phyloP scores from a whole-genome alignment of 805 yeast species.

The Starmerella etchellsii region DNA sequence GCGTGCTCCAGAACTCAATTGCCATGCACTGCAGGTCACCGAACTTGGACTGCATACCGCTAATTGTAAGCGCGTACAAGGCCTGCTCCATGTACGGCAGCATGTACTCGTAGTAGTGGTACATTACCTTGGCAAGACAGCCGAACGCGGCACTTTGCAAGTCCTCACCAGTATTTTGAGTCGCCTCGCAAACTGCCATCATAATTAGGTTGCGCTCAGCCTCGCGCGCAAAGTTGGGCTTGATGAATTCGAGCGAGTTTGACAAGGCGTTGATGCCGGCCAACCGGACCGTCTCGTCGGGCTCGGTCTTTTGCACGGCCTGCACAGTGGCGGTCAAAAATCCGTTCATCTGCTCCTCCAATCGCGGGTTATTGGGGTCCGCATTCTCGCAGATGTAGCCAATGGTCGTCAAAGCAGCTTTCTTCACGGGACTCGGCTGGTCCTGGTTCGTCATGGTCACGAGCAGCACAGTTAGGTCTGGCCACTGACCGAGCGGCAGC shows the following conservation, averaged over 20 bases:
- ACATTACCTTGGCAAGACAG: slow-evolving; percentile 84
- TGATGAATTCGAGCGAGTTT: slow-evolving; percentile 79
- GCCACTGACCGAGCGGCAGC: slow-evolving; percentile 79
- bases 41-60: slow-evolving; percentile 77
- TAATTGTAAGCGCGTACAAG: slow-evolving; percentile 71
- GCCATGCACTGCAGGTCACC: slow-evolving; percentile 95
- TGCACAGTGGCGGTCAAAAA: slow-evolving; percentile 91
- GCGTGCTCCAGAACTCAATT: slow-evolving; percentile 97
- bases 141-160: slow-evolving; percentile 93
- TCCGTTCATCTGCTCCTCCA: slow-evolving; percentile 77
- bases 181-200: slow-evolving; percentile 98
- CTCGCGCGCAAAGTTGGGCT: slow-evolving; percentile 76
- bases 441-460: slow-evolving; percentile 76
- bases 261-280: slow-evolving; percentile 85
- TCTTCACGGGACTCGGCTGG: slow-evolving; percentile 65
- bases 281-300: slow-evolving; percentile 59
- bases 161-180: slow-evolving; percentile 73
- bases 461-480: slow-evolving; percentile 66
- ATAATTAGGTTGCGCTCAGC: slow-evolving; percentile 93
- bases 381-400: slow-evolving; percentile 95
- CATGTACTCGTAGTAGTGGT: slow-evolving; percentile 79
- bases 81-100: slow-evolving; percentile 96
- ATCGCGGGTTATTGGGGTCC: slow-evolving; percentile 65
- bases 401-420: slow-evolving; percentile 75
- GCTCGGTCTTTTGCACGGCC: slow-evolving; percentile 81